These are phyloP conservation scores for Hypericum androsaemum DNA, from an alignment of 345 rosid genomes.

Conservation along the genomic window DNA sequence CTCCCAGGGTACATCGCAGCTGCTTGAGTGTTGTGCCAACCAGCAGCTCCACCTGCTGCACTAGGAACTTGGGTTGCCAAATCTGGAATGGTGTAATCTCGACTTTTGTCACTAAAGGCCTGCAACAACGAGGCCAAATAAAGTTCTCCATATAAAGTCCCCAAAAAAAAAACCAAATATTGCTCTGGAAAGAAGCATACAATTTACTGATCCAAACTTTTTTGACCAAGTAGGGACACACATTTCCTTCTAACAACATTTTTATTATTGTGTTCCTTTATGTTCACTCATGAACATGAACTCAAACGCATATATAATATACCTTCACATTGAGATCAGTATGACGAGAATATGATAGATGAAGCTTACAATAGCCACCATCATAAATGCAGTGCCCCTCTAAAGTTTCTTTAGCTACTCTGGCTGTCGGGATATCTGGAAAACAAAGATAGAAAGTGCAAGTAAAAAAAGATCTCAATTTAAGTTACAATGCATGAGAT, in stretches of 20 bases:
- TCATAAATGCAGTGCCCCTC: slow-evolving; percentile 99
- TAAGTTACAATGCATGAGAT: too few relatives aligned
- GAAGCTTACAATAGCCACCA: slow-evolving; percentile 99
- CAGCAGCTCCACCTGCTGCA: too few relatives aligned
- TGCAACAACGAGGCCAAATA: too few relatives aligned
- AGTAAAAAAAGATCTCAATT: not conserved
- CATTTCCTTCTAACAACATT: slow-evolving; percentile 33
- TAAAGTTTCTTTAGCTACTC: slow-evolving; percentile 76
- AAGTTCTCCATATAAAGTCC: too few relatives aligned
- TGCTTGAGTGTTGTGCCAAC: too few relatives aligned
- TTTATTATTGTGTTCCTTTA: slow-evolving; percentile 21
- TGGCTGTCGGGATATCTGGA: slow-evolving; percentile 73
- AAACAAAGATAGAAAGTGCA: slow-evolving; percentile 7
- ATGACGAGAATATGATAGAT: slow-evolving; percentile 99
- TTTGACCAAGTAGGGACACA: slow-evolving; percentile 30
- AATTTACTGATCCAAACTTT: slow-evolving; percentile 29
- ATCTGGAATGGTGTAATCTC: too few relatives aligned
- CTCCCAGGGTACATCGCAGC: too few relatives aligned
- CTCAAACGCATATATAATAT: slow-evolving; percentile 54
- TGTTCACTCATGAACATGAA: slow-evolving; percentile 37
- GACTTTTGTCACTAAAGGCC: too few relatives aligned
- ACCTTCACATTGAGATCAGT: slow-evolving; percentile 99
- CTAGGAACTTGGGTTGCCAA: too few relatives aligned
- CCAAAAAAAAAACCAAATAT: too few relatives aligned
- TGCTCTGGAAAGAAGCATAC: slow-evolving; percentile 32